Evolutionary conservation across 495 filamentous ascomycete species (phyloP), one percentile per base, ranked within the genome.

Genomic region (Penicillium coprophilum): DNA sequence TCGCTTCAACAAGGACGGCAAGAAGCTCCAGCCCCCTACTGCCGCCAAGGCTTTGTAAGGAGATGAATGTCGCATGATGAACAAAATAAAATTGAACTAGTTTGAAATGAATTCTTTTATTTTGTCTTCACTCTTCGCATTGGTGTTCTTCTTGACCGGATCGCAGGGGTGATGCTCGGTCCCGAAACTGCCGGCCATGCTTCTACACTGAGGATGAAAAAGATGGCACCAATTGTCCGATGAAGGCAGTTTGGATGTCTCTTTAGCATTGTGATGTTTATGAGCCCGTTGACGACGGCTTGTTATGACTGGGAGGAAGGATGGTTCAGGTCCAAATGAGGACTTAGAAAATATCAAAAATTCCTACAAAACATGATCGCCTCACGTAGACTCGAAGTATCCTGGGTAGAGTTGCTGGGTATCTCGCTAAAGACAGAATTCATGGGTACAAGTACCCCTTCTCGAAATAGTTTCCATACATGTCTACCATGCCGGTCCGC

Each of bases 1-100:
- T 68, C 84, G 94, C 64, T 99, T 96, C 88, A 99, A 99, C 87
- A 97, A 97, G 87, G 94, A 99, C 76, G 94, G 94, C 82, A 99
- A 99, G 89, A 99, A 97, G 87, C 85, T 99, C 75, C 90, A 86
- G 79, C 92, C 95, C 56, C 91, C 90, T 76, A 88, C 93, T 76
- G 86, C 87, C 59, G 81, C 80, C 43, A 87, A 87, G 80, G 80
- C 80, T 70, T 71, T 78, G 69, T 82, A 85, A 73, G 69, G 71
- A 71, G 65, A 61, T 62, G 63, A 70, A 67, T 53, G 54, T 62
- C 50, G 57, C 56, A 51, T 43, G 53, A 65, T 63, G 57, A 60
- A 60, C 63, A 71, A 71, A 64, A 65, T 68, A 70, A 74, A 71
- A 71, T 70, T 67, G 68, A 68, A 71, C 63, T 67, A 70, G 64